A percentile compares a stretch with the other conserved stretches of the same genome.
Conservation (phyloP, 192 early-diverging fungal genomes). For the Pilobolus umbonatus region DNA sequence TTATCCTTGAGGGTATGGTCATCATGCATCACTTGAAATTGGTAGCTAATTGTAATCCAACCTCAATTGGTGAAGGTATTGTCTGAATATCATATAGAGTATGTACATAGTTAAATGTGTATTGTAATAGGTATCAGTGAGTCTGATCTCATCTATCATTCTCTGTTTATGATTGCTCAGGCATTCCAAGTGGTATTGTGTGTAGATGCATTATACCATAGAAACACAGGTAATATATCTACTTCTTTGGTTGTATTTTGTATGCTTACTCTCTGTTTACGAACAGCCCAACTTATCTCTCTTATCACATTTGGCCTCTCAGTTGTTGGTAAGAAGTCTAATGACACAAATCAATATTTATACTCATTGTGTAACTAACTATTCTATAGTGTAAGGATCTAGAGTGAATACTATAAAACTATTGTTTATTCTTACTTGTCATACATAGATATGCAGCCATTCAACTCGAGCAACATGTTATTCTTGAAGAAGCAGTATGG, state of each 20-base stretch:
- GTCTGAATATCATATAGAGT: background rate
- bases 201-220: slow-evolving; percentile 29
- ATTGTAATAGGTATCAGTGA: slow-evolving; percentile 28
- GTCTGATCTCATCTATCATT: slow-evolving; percentile 39
- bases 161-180: slow-evolving; percentile 35
- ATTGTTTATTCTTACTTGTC: background rate
- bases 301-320: slow-evolving; percentile 29
- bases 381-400: slow-evolving; percentile 15
- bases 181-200: slow-evolving; percentile 35
- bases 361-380: background rate
- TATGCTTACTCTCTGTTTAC: background rate
- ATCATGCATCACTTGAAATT: slow-evolving; percentile 24
- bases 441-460: slow-evolving; percentile 31
- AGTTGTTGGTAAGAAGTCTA: slow-evolving; percentile 29
- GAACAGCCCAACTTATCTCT: slow-evolving; percentile 28
- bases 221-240: slow-evolving; percentile 37
- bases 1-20: slow-evolving; percentile 29
- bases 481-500: slow-evolving; percentile 35
- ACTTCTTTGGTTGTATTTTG: background rate
- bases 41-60: slow-evolving; percentile 25
- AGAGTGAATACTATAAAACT: background rate
- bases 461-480: slow-evolving; percentile 37
- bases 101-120: background rate
- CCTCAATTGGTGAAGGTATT: slow-evolving; percentile 15
- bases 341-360: background rate